These are phyloP conservation scores for Platanthera zijinensis DNA, from an alignment of 106 monocot species.

Conservation along the genomic window DNA sequence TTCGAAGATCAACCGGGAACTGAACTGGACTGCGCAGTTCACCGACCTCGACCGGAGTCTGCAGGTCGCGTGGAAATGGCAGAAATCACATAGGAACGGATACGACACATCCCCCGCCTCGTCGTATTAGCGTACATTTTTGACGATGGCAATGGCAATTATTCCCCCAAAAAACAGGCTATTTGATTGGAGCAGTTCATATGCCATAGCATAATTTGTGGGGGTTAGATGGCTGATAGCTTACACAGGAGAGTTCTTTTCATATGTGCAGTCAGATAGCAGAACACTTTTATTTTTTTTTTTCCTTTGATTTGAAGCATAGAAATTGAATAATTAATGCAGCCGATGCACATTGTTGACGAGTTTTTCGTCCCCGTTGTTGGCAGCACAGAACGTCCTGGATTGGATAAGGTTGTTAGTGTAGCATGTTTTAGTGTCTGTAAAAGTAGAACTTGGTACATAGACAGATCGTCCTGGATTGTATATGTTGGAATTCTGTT, in stretches of 20 bases:
- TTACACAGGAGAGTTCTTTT: background rate
- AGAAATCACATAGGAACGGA: conserved; percentile 13
- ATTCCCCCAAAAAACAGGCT: no score
- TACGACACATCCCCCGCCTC: background rate
- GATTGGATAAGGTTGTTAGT: no score
- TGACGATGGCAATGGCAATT: no score
- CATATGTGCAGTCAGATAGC: background rate
- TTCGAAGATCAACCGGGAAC: conserved; percentile 9
- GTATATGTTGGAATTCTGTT: no score
- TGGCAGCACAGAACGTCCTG: no score
- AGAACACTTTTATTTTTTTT: background rate
- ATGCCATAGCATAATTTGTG: no score
- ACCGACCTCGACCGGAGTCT: conserved; percentile 14
- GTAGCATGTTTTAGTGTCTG: no score
- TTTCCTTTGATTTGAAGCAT: background rate
- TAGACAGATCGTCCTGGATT: no score
- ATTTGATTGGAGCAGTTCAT: no score
- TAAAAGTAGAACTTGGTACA: no score
- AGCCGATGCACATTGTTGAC: background rate
- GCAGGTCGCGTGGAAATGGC: conserved; percentile 18
- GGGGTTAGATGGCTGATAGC: no score
- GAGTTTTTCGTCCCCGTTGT: no score
- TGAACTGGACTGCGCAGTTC: conserved; percentile 14
- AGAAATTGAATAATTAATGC: conserved; percentile 2
- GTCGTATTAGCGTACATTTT: background rate